A percentile compares a stretch with the other conserved stretches of the same genome.
Conservation (phyloP, 768 basidiomycete genomes). For the Suillus alpinus region DNA sequence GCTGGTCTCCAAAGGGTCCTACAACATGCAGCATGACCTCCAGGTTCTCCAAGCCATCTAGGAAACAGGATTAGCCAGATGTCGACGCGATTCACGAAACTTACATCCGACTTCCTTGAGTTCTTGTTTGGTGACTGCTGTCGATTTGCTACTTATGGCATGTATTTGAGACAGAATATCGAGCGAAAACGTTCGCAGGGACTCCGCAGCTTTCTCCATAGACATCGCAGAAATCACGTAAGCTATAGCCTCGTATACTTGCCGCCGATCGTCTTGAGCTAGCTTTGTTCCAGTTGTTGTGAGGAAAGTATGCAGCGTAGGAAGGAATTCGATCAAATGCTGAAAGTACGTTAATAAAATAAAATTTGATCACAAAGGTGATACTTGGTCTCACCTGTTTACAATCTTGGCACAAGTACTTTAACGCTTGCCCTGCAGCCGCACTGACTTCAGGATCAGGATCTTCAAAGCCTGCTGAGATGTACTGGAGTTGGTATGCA, state of each 20-base stretch:
- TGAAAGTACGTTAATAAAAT: constrained; percentile 27
- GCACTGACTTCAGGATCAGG: constrained; percentile 79
- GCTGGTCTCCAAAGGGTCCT: constrained; percentile 74
- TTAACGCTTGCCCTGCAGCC: constrained; percentile 93
- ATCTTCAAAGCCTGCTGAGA: constrained; percentile 89
- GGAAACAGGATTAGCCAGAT: constrained; percentile 9
- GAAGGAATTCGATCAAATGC: constrained; percentile 90
- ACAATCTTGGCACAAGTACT: constrained; percentile 96
- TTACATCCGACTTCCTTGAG: constrained; percentile 65
- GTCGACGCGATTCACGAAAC: constrained; percentile 21
- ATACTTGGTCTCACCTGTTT: constrained; percentile 54
- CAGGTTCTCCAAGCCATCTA: constrained; percentile 88
- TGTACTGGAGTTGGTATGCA: constrained; percentile 80
- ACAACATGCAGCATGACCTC: constrained; percentile 90
- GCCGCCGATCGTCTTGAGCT: constrained; percentile 80
- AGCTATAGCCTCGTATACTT: constrained; percentile 95
- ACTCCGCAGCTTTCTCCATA: constrained; percentile 81
- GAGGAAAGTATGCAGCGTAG: constrained; percentile 88
- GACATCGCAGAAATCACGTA: constrained; percentile 95
- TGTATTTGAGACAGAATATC: constrained; percentile 83
- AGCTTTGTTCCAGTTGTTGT: constrained; percentile 76
- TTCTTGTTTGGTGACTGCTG: constrained; percentile 65
- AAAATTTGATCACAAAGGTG: not conserved
- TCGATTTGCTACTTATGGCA: constrained; percentile 50
- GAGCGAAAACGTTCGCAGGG: constrained; percentile 80